These are phyloP conservation scores for Phoenix dactylifera DNA, from an alignment of 176 grass and related monocot species.

Conservation along the genomic window DNA sequence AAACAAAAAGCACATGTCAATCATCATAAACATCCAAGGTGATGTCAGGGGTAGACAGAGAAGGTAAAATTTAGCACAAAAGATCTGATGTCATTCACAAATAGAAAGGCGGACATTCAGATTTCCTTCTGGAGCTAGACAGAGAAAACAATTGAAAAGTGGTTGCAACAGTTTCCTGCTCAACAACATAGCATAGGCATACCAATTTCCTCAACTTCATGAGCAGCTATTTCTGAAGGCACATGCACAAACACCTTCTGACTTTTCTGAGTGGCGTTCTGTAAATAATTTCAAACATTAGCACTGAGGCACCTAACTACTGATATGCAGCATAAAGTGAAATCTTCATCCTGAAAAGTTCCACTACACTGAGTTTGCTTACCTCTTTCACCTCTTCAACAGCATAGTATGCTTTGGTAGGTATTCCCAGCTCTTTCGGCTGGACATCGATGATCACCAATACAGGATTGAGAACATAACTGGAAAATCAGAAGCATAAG, in stretches of 20 bases:
- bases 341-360: too few relatives aligned
- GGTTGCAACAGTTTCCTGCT: too few relatives aligned
- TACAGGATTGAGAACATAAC: slow-evolving; percentile 86
- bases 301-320: too few relatives aligned
- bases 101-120: too few relatives aligned
- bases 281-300: slow-evolving; percentile 7
- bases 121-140: too few relatives aligned
- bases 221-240: slow-evolving; percentile 91
- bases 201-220: slow-evolving; percentile 99
- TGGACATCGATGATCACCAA: slow-evolving; percentile 97
- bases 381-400: slow-evolving; percentile 97
- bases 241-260: slow-evolving; percentile 98
- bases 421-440: slow-evolving; percentile 93
- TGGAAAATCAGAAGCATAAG: slow-evolving; percentile 13
- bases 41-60: too few relatives aligned
- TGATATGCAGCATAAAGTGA: too few relatives aligned
- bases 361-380: not conserved
- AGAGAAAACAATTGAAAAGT: too few relatives aligned
- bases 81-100: too few relatives aligned
- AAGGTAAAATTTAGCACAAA: too few relatives aligned
- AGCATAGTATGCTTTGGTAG: slow-evolving; percentile 82
- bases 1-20: too few relatives aligned
- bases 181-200: slow-evolving; percentile 5
- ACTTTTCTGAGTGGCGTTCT: slow-evolving; percentile 97
- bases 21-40: too few relatives aligned